Conservation (phyloP, 2,329 filamentous ascomycete species). For the Herpotrichia juniperi region DNA sequence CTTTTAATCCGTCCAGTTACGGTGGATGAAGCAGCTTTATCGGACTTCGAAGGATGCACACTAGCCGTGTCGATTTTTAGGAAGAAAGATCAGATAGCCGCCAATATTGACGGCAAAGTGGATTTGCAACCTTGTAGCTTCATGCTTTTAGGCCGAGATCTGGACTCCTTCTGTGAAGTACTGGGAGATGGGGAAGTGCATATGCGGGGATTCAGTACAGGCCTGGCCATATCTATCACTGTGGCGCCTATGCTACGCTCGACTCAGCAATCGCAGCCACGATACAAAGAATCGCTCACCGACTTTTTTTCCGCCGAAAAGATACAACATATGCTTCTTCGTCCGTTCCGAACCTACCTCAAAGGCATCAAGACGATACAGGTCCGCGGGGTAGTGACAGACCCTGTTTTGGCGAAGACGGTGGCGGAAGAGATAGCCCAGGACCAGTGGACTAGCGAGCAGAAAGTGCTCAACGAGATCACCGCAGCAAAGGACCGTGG, state of each 20-base stretch:
- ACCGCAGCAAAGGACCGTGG: constrained; percentile 16
- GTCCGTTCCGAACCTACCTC: constrained; percentile 14
- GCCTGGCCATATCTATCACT: too few species aligned
- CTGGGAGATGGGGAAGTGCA: too few species aligned
- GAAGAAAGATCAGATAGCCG: neutral
- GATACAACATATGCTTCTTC: too few species aligned
- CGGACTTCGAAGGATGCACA: constrained; percentile 8
- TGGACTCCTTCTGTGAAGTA: constrained; percentile 6
- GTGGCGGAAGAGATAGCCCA: constrained; percentile 12
- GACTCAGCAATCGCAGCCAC: too few species aligned
- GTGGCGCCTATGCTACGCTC: too few species aligned
- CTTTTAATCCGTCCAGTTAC: constrained; percentile 7
- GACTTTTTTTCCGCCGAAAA: too few species aligned
- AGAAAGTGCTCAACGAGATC: constrained; percentile 10
- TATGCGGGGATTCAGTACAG: too few species aligned
- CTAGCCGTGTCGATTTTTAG: constrained; percentile 1
- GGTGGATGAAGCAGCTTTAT: constrained; percentile 6
- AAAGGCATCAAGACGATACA: constrained; percentile 15
- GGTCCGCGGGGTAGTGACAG: constrained; percentile 11
- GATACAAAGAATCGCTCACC: too few species aligned
- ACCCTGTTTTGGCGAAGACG: constrained; percentile 9
- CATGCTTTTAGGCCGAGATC: constrained; percentile 12
- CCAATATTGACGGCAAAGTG: neutral
- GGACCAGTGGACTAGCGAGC: constrained; percentile 12
- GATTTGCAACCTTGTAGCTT: neutral